Evolutionary conservation across 2,329 filamentous ascomycete species (phyloP).

Genomic region (Penicillium paneum): DNA sequence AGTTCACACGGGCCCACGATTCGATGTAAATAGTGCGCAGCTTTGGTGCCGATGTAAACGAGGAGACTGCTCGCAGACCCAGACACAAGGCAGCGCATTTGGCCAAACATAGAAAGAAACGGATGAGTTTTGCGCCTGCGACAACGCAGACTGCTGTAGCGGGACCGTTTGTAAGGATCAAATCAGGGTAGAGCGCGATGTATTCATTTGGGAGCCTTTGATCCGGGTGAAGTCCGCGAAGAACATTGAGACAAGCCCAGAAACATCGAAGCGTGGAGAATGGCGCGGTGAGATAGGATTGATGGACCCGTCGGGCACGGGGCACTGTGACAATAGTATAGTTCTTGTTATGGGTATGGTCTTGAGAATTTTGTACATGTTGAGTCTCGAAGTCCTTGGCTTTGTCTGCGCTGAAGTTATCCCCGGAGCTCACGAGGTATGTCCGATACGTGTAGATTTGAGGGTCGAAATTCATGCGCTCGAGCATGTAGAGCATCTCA

Average conservation of each 20-base stretch:
- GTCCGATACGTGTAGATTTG: constrained; percentile 63
- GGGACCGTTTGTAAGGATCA: constrained; percentile 84
- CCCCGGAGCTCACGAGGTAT: constrained; percentile 76
- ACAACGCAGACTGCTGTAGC: constrained; percentile 79
- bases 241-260: constrained; percentile 57
- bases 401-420: constrained; percentile 65
- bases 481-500: constrained; percentile 87
- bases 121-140: constrained; percentile 54
- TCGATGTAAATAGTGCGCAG: constrained; percentile 84
- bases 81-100: constrained; percentile 2
- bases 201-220: constrained; percentile 25
- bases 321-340: constrained; percentile 68
- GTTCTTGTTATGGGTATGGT: constrained; percentile 4
- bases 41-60: constrained; percentile 5
- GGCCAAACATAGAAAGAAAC: constrained; percentile 46
- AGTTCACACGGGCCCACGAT: constrained; percentile 82
- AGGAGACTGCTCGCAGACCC: constrained; percentile 8
- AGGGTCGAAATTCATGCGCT: constrained; percentile 51
- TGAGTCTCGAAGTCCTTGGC: constrained; percentile 62
- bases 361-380: constrained; percentile 14
- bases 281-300: constrained; percentile 71
- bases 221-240: constrained; percentile 44
- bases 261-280: constrained; percentile 65
- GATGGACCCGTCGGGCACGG: constrained; percentile 77
- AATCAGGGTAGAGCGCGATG: constrained; percentile 58